Conservation (phyloP, 768 basidiomycete genomes). For the Mycena albidolilacea region DNA sequence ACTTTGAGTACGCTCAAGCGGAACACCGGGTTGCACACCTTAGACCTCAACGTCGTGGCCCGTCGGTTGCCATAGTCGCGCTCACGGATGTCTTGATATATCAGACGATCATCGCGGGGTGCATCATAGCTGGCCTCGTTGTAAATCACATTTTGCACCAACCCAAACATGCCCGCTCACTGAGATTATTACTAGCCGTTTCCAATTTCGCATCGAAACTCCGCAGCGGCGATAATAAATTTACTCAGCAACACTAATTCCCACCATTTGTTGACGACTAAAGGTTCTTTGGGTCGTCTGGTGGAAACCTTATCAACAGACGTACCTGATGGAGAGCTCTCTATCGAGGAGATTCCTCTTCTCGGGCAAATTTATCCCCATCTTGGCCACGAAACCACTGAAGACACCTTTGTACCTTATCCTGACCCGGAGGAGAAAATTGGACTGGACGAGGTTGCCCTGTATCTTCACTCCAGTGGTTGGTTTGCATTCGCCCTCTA, state of each 20-base stretch:
- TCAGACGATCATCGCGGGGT: slow-evolving; percentile 56
- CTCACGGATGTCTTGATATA: slow-evolving; percentile 48
- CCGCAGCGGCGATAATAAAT: slow-evolving; percentile 52
- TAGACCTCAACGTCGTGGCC: slow-evolving; percentile 49
- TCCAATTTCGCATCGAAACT: slow-evolving; percentile 58
- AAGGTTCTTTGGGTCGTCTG: slow-evolving; percentile 3
- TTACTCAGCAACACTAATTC: slow-evolving; percentile 52
- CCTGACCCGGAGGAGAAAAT: slow-evolving; percentile 34
- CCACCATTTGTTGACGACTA: slow-evolving; percentile 26
- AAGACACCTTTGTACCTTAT: slow-evolving; percentile 50
- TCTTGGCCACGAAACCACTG: slow-evolving; percentile 51
- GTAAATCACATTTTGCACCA: slow-evolving; percentile 41
- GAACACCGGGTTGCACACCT: slow-evolving; percentile 60
- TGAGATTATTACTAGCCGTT: slow-evolving; percentile 55
- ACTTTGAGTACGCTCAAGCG: slow-evolving; percentile 41
- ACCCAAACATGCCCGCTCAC: neutral
- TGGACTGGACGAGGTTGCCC: slow-evolving; percentile 43
- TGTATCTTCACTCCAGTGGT: slow-evolving; percentile 28
- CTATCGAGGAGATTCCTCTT: slow-evolving; percentile 53
- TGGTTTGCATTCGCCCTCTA: neutral
- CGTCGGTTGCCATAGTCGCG: slow-evolving; percentile 55
- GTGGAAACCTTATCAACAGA: neutral
- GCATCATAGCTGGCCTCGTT: slow-evolving; percentile 53
- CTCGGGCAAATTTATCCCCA: slow-evolving; percentile 56
- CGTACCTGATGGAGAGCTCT: slow-evolving; percentile 26